Evolutionary conservation across 2,329 filamentous ascomycete genomes (phyloP).

Genomic region (Penicillium concentricum): DNA sequence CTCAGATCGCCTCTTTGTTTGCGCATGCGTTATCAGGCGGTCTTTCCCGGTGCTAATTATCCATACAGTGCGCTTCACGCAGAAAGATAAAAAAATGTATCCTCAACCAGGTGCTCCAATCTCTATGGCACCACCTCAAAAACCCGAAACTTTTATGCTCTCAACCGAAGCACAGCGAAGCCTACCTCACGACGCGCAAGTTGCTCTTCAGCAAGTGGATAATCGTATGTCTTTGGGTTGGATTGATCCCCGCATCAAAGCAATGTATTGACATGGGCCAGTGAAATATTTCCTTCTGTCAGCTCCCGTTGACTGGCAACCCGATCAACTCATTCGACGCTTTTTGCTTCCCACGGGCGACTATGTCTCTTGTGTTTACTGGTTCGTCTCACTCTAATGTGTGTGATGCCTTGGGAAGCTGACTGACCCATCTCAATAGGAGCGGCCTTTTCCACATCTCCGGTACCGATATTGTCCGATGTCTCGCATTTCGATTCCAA

Average conservation of each 20-base stretch:
- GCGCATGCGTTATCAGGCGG: conserved; percentile 15
- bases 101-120: conserved; percentile 76
- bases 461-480: conserved; percentile 97
- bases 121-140: conserved; percentile 87
- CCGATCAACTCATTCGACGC: conserved; percentile 92
- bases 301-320: conserved; percentile 95
- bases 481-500: conserved; percentile 96
- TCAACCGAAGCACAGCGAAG: conserved; percentile 96
- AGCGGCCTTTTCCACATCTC: conserved; percentile 99
- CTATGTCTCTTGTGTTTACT: conserved; percentile 97
- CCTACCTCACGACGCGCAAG: conserved; percentile 91
- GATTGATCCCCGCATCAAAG: neutral
- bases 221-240: conserved; percentile 66
- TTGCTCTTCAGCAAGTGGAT: conserved; percentile 96
- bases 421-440: conserved; percentile 48
- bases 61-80: conserved; percentile 10
- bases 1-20: conserved; percentile 18
- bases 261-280: conserved; percentile 39
- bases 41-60: conserved; percentile 23
- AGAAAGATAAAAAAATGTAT: conserved; percentile 59
- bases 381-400: conserved; percentile 52
- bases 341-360: conserved; percentile 96
- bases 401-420: conserved; percentile 6
- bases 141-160: conserved; percentile 98
- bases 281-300: conserved; percentile 99